Evolutionary conservation across 345 rosid species (phyloP), one percentile per base, ranked within the genome.

Genomic region (Salix suchowensis): DNA sequence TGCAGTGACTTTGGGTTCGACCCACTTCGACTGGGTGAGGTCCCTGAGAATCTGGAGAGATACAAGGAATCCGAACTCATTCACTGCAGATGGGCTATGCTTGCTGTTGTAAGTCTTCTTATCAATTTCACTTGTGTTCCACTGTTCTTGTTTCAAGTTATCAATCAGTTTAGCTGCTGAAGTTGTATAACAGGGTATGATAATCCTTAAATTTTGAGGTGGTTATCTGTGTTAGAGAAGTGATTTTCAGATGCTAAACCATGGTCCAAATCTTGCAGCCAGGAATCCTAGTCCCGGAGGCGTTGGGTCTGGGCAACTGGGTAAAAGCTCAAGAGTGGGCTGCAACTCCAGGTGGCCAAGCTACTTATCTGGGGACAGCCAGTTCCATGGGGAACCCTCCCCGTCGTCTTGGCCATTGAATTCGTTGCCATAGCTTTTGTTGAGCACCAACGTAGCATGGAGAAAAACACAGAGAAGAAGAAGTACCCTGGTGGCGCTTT

Each of bases 41-140:
- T 96, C 40, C 99, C 98, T 48, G 97, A 88, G 89, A 96, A 93
- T 74, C 89, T 96, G 58, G 99, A 96, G 89, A 92, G 99, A 77
- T 96, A 82, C 91, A 96, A 92, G 87, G 99, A 93, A 71, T 96
- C 99, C 42, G 99, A 96, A 77, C 89, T 96, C 84, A 83, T 86
- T 50, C 99, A 96, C 87, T 96, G 97, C 88, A 91, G 99, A 91
- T 96, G 99, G 98, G 94, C 95, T 52, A 93, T 96, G 98, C 97
- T 96, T 58, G 98, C 99, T 68, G 98, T 92, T 85, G 98, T 93
- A 87, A 91, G 94, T 89, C 78, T 42, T 79, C 5, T 7, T 15
- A 44, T 26, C 68, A 46, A 36, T 72, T 34, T 7, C 6, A 16
- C 1, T 40, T 11, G 26, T 55, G 1, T 21, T 26, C 7, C 23